Conservation (phyloP, 208 protist species). For the Polymyxa betae region DNA sequence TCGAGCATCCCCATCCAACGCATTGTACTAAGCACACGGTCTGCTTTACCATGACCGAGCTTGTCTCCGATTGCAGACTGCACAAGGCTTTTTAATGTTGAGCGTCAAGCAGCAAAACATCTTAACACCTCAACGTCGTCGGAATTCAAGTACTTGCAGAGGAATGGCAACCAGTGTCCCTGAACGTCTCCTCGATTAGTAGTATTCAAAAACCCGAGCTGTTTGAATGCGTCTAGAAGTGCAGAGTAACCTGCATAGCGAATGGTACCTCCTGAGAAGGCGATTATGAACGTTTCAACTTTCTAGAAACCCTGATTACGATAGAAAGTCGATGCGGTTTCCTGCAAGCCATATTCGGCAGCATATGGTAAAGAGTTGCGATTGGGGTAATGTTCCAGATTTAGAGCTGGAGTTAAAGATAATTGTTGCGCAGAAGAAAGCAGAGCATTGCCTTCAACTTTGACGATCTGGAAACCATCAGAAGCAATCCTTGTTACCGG, state of each 20-base stretch:
- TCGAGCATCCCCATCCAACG: constrained; percentile 35
- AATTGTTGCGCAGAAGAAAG: background rate
- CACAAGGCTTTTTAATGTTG: background rate
- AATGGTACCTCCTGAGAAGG: constrained; percentile 18
- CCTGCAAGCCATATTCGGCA: constrained; percentile 21
- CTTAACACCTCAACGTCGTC: background rate
- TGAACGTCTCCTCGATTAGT: background rate
- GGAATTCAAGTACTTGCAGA: background rate
- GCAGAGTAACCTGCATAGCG: constrained; percentile 4
- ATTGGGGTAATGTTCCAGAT: constrained; percentile 23
- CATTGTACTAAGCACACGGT: background rate
- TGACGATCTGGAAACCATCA: constrained; percentile 14
- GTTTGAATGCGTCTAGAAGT: background rate
- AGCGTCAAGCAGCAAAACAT: background rate
- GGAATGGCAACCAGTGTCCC: background rate
- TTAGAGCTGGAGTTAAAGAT: constrained; percentile 29
- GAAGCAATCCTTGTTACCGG: background rate
- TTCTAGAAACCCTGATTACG: background rate
- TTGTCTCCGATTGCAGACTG: background rate
- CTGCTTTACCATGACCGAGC: background rate
- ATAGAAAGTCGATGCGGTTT: background rate
- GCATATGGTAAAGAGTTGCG: constrained; percentile 36
- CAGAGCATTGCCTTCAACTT: background rate
- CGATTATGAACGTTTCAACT: background rate
- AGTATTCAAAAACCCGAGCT: background rate